Base-by-base conservation (phyloP, 2,329 filamentous ascomycete genomes). In the Tympanopsis confertula region DNA sequence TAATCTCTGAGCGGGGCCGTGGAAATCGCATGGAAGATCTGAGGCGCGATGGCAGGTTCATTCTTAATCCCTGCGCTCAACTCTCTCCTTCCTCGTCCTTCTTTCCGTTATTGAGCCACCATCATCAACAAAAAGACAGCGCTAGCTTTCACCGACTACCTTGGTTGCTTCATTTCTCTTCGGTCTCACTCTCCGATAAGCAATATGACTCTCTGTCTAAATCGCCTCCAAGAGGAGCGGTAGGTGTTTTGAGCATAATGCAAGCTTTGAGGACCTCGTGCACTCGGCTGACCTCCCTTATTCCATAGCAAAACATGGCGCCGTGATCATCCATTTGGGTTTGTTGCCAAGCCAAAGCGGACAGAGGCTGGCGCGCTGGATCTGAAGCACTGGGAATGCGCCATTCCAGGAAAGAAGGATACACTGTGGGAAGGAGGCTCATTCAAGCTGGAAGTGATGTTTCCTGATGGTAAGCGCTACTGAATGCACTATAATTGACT, bases 391-490 rank as follows among this genome's bases (percentile, higher is more conserved):
- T 98, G 91, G 91, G 88, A 96, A 51, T 96, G 91, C 53, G 88
- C 88, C 32, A 84, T 98, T 32, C 91, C 91, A 3, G 91, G 93
- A 52, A 95, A 94, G 57, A 81, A 94, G 42, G 91, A 93, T 67
- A 98, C 93, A 0, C 79, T 96, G 17, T 98, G 91, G 91, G 88
- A 94, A 53, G 88, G 88, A n/a, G 91, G 91, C 2, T 65, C 95
- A 10, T 96, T 96, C 68, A 98, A 96, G 67, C 67, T 98, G 41
- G 86, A 83, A 41, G 82, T 98, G 50, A 78, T 74, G 10, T 98
- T 98, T 50, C 91, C 93, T 0, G 91, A 98, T 52, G 88, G 87
- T 91, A 62, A 59, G 78, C 62, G 28, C 30, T 22, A 20, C 36
- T 10, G 15, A 10, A 10, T 28, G 22, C 38, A n/a, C 28, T 17